Percentiles rank a stretch among this genome's conserved stretches.
Evolutionary conservation across 78 protist species (phyloP).

Genomic region (Parvularia atlantis): DNA sequence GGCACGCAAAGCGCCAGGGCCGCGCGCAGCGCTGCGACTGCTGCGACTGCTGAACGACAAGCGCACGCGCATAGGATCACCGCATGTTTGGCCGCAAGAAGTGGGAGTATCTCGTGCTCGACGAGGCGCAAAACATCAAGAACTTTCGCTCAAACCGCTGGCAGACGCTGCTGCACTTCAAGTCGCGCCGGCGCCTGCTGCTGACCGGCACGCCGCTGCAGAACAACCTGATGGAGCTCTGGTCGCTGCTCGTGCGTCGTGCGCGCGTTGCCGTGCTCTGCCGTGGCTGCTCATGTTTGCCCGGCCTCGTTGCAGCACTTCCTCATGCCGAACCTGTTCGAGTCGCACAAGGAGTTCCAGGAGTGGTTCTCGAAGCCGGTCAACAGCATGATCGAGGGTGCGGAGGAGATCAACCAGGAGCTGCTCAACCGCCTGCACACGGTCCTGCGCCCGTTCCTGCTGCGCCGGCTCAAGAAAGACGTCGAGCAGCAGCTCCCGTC

Average conservation of each 20-base stretch:
- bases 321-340: conserved; percentile 79
- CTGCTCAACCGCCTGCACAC: conserved; percentile 50
- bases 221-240: conserved; percentile 87
- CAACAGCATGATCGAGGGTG: conserved; percentile 58
- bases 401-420: conserved; percentile 17
- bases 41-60: not conserved
- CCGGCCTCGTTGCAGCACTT: conserved; percentile 92
- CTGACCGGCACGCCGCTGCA: conserved; percentile 95
- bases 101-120: conserved; percentile 88
- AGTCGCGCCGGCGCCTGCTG: conserved; percentile 66
- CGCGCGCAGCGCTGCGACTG: not conserved
- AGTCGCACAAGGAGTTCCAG: conserved; percentile 68
- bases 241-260: conserved; percentile 92
- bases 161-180: conserved; percentile 67
- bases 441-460: conserved; percentile 80
- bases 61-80: conserved; percentile 39
- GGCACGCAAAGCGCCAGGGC: conserved; percentile 29
- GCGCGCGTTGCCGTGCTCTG: not conserved
- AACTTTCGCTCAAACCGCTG: conserved; percentile 72
- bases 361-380: conserved; percentile 75
- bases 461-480: conserved; percentile 86
- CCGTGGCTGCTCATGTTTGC: conserved; percentile 17
- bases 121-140: conserved; percentile 94
- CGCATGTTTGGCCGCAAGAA: conserved; percentile 46
- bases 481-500: conserved; percentile 77